These are phyloP conservation scores for Sphaerostilbella broomeana DNA, from an alignment of 2,329 filamentous ascomycete genomes.

Conservation along the genomic window DNA sequence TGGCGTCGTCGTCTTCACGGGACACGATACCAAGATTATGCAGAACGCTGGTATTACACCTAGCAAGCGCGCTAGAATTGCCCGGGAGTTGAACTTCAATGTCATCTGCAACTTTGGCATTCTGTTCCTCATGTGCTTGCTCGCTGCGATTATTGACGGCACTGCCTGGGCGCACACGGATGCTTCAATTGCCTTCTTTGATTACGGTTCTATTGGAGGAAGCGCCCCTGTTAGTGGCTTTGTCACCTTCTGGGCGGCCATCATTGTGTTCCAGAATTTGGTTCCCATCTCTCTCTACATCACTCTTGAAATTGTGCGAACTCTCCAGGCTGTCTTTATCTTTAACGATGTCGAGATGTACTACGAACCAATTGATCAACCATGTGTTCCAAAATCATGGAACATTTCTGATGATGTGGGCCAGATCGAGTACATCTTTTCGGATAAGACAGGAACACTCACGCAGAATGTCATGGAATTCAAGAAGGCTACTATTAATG, in stretches of 20 bases:
- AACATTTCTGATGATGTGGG: constrained; percentile 98
- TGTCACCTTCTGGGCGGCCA: constrained; percentile 91
- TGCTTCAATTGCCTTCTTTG: constrained; percentile 74
- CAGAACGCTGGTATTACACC: constrained; percentile 95
- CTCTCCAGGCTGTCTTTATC: constrained; percentile 91
- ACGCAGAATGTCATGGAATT: constrained; percentile 99
- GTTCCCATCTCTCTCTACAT: constrained; percentile 98
- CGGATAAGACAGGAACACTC: constrained; percentile 92
- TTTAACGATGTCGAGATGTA: constrained; percentile 97
- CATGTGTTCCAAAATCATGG: constrained; percentile 96
- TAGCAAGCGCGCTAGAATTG: constrained; percentile 85
- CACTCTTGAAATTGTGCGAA: constrained; percentile 90
- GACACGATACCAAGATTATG: constrained; percentile 98
- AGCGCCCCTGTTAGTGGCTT: constrained; percentile 75
- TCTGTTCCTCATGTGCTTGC: constrained; percentile 80
- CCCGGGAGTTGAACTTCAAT: constrained; percentile 92
- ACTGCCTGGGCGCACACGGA: constrained; percentile 69
- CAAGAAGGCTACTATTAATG: constrained; percentile 96
- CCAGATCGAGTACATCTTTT: constrained; percentile 99
- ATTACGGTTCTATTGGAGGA: constrained; percentile 75
- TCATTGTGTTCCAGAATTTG: constrained; percentile 98
- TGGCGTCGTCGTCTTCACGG: constrained; percentile 88
- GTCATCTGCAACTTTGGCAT: constrained; percentile 95
- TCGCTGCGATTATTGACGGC: constrained; percentile 80
- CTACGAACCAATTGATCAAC: constrained; percentile 87